A percentile compares a stretch with the other conserved stretches of the same genome.
phyloP scores from a whole-genome alignment of 2,329 filamentous ascomycete genomes.

The Rhynchosporium secalis region DNA sequence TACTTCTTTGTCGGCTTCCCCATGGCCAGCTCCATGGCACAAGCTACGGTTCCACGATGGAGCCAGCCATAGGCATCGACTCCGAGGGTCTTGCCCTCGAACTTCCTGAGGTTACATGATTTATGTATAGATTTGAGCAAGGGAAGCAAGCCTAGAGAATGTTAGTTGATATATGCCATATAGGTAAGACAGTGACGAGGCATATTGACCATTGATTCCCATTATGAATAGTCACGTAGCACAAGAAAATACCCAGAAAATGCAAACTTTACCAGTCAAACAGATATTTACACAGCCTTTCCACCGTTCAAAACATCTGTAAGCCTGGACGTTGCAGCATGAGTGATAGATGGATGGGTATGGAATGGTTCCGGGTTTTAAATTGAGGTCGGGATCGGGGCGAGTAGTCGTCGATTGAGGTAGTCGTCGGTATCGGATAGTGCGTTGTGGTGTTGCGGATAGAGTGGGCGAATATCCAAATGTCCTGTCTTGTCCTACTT shows the following conservation, averaged over 20 bases:
- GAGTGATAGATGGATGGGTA: conserved; percentile 7
- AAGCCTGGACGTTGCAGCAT: background rate
- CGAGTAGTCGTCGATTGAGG: conserved; percentile 14
- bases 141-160: conserved; percentile 70
- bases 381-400: background rate
- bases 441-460: conserved; percentile 15
- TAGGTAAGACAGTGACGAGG: background rate
- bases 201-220: conserved; percentile 33
- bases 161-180: background rate
- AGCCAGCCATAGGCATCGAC: conserved; percentile 98
- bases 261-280: conserved; percentile 28
- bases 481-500: background rate
- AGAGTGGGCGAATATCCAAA: conserved; percentile 6
- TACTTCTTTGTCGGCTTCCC: conserved; percentile 87
- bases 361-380: background rate
- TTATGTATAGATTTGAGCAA: conserved; percentile 96
- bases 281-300: conserved; percentile 24
- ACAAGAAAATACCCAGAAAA: conserved; percentile 21
- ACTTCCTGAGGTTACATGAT: conserved; percentile 82
- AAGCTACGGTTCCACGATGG: conserved; percentile 86
- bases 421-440: conserved; percentile 20
- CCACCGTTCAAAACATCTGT: conserved; percentile 6
- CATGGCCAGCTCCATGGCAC: conserved; percentile 86
- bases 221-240: conserved; percentile 29
- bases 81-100: conserved; percentile 83